Percentiles rank a stretch among this genome's conserved stretches.
phyloP scores from a whole-genome alignment of 1,284 basidiomycete genomes.

The Ceratobasidium sp. region DNA sequence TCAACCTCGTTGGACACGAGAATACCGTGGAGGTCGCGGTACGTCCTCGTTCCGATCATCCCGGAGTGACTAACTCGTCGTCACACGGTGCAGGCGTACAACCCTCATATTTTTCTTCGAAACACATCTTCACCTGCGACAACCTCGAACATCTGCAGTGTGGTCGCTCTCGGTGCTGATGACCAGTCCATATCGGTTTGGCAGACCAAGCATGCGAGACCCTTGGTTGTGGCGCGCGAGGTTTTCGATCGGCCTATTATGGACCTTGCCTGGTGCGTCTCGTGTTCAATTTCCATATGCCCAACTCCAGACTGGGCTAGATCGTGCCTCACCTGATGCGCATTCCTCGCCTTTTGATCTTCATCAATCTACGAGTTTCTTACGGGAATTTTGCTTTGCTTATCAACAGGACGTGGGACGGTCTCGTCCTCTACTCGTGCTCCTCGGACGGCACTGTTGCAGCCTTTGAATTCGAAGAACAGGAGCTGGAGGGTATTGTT shows the following conservation, averaged over 20 bases:
- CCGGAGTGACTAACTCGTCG: slow-evolving; percentile 43
- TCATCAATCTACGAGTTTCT: neutral
- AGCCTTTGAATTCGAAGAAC: slow-evolving; percentile 79
- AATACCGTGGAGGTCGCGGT: slow-evolving; percentile 97
- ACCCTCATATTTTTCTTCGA: slow-evolving; percentile 88
- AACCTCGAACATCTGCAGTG: slow-evolving; percentile 74
- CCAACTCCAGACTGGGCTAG: neutral
- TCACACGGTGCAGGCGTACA: slow-evolving; percentile 70
- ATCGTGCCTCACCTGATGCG: neutral
- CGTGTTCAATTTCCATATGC: neutral
- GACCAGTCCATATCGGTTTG: slow-evolving; percentile 89
- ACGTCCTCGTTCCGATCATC: slow-evolving; percentile 49
- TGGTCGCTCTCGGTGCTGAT: slow-evolving; percentile 90
- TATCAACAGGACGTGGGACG: slow-evolving; percentile 88
- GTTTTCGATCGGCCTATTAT: slow-evolving; percentile 94
- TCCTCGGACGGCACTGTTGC: slow-evolving; percentile 95
- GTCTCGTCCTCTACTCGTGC: slow-evolving; percentile 89
- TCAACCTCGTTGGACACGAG: slow-evolving; percentile 94
- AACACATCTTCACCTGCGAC: slow-evolving; percentile 67
- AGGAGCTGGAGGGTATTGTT: slow-evolving; percentile 85
- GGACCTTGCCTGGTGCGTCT: slow-evolving; percentile 88
- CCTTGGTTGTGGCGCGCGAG: slow-evolving; percentile 90
- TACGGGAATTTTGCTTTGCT: neutral
- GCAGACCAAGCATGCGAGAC: slow-evolving; percentile 89
- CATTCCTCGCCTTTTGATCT: neutral